Evolutionary conservation across 345 rosid genomes (phyloP), one percentile per base, ranked within the genome.

Genomic region (Gossypium ekmanianum): DNA sequence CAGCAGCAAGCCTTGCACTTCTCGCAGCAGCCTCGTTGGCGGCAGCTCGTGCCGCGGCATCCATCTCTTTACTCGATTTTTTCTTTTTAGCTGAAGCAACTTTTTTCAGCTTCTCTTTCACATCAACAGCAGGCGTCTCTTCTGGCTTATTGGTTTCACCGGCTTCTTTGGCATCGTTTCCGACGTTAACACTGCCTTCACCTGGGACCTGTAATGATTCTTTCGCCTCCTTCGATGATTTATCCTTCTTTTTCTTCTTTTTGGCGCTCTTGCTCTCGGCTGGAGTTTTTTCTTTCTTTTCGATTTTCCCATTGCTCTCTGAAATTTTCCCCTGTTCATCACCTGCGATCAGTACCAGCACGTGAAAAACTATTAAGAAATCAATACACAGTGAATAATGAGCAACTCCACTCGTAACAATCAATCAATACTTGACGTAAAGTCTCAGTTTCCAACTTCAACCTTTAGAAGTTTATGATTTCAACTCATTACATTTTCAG

Each of bases 181-280:
- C 77, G 51, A 64, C 79, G 24, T 86, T 34, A 34, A 34, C 85
- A 22, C 77, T 56, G 50, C 77, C 76, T 39, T 76, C 74, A 13
- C 78, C 80, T 68, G 83, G 86, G 24, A 74, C 85, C 66, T 83
- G 86, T 1, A 84, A 81, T 16, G 75, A 75, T 64, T 89, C 98
- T 81, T 89, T 91, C 3, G 20, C 84, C 66, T 87, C 92, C 85
- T 88, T 91, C 3, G 62, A 76, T 2, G 81, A 72, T 51, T 87
- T 88, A 57, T 89, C 94, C 80, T 91, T 87, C 89, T 86, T 86
- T 69, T 90, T 91, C 89, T 93, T 93, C 88, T 88, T 90, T 51
- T 89, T 91, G 0, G 86, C 75, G 74, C 69, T 82, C 85, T 91
- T 93, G 80, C 87, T 81, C 82, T 90, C 94, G 2, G 85, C 89